A percentile compares a stretch with the other conserved stretches of the same genome.
Evolutionary conservation across 2,329 filamentous ascomycete species (phyloP).

Genomic region (Aureobasidium sp.): DNA sequence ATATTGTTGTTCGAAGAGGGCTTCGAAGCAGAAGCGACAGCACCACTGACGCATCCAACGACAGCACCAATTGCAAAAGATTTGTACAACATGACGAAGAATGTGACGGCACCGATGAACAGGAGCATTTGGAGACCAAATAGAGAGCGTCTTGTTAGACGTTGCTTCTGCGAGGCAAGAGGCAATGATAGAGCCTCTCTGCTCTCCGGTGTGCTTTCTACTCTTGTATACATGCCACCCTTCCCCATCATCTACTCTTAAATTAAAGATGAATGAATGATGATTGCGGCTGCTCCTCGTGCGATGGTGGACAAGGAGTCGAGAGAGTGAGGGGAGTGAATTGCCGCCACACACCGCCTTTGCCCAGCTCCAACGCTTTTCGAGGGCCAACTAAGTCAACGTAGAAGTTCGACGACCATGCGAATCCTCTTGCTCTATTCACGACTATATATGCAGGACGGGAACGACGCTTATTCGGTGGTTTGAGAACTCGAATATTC

Average conservation of each 20-base stretch:
- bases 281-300: constrained; percentile 9
- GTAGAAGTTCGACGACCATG: not conserved
- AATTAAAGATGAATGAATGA: not conserved
- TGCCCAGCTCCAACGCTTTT: not conserved
- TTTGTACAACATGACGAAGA: constrained; percentile 27
- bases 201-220: not conserved
- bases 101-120: constrained; percentile 19
- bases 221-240: constrained; percentile 6
- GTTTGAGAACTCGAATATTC: too few species aligned
- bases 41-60: constrained; percentile 19
- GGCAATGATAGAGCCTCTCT: not conserved
- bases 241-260: not conserved
- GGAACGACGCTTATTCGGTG: too few species aligned
- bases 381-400: not conserved
- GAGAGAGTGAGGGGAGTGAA: not conserved
- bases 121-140: constrained; percentile 14
- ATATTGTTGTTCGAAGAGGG: constrained; percentile 29
- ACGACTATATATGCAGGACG: too few species aligned
- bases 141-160: constrained; percentile 3
- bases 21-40: constrained; percentile 13
- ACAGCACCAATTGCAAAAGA: constrained; percentile 23
- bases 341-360: not conserved
- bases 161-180: not conserved
- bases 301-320: not conserved
- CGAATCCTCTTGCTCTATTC: too few species aligned